Percentiles rank a stretch among this genome's conserved stretches.
Conservation (phyloP, 1,284 basidiomycete genomes). For the Ganoderma sinense region DNA sequence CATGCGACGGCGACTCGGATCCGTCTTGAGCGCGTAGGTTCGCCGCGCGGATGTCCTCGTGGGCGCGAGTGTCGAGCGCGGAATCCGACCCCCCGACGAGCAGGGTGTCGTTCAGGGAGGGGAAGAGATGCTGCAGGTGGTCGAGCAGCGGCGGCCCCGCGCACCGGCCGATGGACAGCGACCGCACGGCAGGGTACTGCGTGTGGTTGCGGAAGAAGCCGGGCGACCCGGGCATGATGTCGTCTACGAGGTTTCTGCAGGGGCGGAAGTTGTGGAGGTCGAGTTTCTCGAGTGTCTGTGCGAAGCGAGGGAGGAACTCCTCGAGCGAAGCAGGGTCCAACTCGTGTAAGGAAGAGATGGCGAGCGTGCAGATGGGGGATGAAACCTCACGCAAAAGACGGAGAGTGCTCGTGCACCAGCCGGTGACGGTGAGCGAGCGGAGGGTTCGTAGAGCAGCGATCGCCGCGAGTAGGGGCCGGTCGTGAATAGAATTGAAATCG, state of each 20-base stretch:
- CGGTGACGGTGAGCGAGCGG: background rate
- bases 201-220: background rate
- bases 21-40: background rate
- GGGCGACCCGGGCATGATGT: background rate
- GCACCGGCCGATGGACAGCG: background rate
- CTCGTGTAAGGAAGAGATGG: background rate
- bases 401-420: background rate
- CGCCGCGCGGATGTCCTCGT: background rate
- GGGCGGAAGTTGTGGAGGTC: background rate
- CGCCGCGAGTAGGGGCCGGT: background rate
- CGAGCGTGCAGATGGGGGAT: background rate
- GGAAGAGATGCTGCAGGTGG: background rate
- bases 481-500: background rate
- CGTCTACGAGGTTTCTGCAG: fast-evolving
- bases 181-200: background rate
- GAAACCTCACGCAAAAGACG: background rate
- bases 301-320: background rate
- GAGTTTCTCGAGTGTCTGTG: no score
- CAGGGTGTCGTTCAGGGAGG: background rate
- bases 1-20: background rate
- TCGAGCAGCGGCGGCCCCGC: background rate
- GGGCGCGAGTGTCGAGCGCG: no score
- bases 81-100: no score
- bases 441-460: background rate
- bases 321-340: background rate